Conservation (phyloP, 192 early-diverging fungal genomes). For the Chytriomyces sp. region DNA sequence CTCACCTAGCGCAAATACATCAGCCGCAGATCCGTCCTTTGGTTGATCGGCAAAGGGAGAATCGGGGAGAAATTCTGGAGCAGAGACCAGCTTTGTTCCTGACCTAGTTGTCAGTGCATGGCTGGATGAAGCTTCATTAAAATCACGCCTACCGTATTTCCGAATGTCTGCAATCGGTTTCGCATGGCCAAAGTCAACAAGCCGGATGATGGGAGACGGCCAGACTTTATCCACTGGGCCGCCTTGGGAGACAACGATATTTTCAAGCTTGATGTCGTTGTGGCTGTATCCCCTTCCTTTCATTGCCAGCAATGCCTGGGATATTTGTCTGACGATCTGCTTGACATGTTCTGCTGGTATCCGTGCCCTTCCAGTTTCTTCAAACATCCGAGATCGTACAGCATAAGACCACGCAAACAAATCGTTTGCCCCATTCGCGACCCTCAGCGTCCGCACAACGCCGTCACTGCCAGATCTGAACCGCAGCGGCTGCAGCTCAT, state of each 20-base stretch:
- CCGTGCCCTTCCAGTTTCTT: background rate
- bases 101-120: no score
- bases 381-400: background rate
- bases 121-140: no score
- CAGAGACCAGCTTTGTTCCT: conserved; percentile 3
- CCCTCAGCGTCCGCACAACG: background rate
- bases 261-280: conserved; percentile 68
- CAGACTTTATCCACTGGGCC: background rate
- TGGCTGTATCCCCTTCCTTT: conserved; percentile 54
- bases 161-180: background rate
- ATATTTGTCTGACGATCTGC: conserved; percentile 48
- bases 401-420: conserved; percentile 12
- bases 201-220: background rate
- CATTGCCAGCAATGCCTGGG: conserved; percentile 45
- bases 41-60: background rate
- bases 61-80: conserved; percentile 22
- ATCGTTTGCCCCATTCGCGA: conserved; percentile 16
- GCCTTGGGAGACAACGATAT: conserved; percentile 44
- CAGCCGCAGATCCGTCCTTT: conserved; percentile 20
- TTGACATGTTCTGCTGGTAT: conserved; percentile 8
- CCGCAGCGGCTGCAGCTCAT: background rate
- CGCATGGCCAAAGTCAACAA: conserved; percentile 36
- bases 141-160: background rate
- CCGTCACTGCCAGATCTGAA: background rate
- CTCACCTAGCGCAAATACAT: conserved; percentile 34